Evolutionary conservation across 805 yeast genomes (phyloP).

Genomic region (Wilhelminamyces savonicus): DNA sequence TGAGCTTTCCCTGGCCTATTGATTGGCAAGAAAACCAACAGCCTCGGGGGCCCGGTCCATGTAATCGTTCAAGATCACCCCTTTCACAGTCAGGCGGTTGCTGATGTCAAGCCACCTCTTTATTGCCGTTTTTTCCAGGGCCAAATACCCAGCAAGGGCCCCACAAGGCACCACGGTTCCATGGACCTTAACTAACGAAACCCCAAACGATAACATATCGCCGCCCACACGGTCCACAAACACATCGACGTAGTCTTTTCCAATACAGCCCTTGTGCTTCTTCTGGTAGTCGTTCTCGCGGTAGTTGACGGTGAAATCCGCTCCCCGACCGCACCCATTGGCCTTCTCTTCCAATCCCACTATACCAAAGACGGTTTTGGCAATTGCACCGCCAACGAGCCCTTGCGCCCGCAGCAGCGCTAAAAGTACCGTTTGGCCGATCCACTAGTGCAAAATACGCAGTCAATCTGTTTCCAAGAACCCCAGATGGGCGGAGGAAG

Average conservation of each 20-base stretch:
- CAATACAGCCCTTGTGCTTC: conserved; percentile 7
- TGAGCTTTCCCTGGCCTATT: too few relatives aligned
- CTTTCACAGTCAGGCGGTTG: conserved; percentile 12
- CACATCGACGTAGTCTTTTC: conserved; percentile 9
- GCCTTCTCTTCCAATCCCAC: conserved; percentile 10
- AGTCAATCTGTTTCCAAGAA: too few relatives aligned
- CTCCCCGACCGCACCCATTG: conserved; percentile 11
- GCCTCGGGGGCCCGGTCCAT: conserved; percentile 6
- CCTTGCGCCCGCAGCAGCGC: conserved; percentile 13
- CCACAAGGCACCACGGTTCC: conserved; percentile 13
- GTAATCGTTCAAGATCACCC: conserved; percentile 10
- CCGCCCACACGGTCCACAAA: conserved; percentile 14
- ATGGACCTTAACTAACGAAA: conserved; percentile 7
- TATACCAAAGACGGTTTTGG: conserved; percentile 12
- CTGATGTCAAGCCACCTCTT: conserved; percentile 9
- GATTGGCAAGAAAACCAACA: conserved; percentile 5
- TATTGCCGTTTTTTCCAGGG: conserved; percentile 7
- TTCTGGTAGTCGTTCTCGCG: conserved; percentile 7
- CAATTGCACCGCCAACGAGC: conserved; percentile 12
- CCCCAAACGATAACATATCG: conserved; percentile 9
- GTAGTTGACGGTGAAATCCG: conserved; percentile 11
- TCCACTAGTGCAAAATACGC: too few relatives aligned
- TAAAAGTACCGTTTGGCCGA: too few relatives aligned
- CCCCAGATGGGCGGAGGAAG: too few relatives aligned
- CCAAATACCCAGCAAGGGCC: conserved; percentile 14